Conservation (phyloP, 2,329 filamentous ascomycete species). For the Sclerotinia subarctica region DNA sequence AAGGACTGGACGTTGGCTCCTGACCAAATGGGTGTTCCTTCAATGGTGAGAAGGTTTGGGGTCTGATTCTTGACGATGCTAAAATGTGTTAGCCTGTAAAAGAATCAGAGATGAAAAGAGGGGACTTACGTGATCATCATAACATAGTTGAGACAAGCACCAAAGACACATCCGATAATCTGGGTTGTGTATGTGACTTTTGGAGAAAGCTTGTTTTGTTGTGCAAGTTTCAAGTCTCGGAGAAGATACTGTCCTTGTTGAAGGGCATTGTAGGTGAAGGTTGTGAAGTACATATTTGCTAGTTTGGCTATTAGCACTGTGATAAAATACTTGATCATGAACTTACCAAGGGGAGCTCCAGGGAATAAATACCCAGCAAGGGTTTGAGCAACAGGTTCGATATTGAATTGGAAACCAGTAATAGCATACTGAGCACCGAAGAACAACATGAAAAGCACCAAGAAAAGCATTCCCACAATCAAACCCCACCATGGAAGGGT, state of each 20-base stretch:
- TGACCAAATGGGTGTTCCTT: slow-evolving; percentile 58
- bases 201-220: slow-evolving; percentile 48
- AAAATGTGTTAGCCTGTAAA: slow-evolving; percentile 53
- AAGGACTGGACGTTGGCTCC: slow-evolving; percentile 55
- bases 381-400: slow-evolving; percentile 48
- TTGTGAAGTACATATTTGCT: slow-evolving; percentile 72
- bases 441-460: slow-evolving; percentile 35
- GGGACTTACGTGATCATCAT: slow-evolving; percentile 52
- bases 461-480: slow-evolving; percentile 33
- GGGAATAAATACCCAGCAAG: slow-evolving; percentile 46
- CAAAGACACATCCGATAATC: slow-evolving; percentile 43
- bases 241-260: slow-evolving; percentile 47
- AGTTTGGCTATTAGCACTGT: neutral
- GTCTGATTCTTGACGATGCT: slow-evolving; percentile 64
- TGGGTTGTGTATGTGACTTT: slow-evolving; percentile 40
- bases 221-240: slow-evolving; percentile 50
- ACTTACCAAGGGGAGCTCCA: slow-evolving; percentile 54
- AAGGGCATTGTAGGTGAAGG: slow-evolving; percentile 55
- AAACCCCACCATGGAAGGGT: slow-evolving; percentile 35
- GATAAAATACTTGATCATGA: neutral
- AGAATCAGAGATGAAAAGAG: slow-evolving; percentile 34
- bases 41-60: slow-evolving; percentile 57
- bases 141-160: slow-evolving; percentile 51
- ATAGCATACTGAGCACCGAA: slow-evolving; percentile 43
- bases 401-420: slow-evolving; percentile 47